Evolutionary conservation across 2,329 filamentous ascomycete genomes (phyloP).

Genomic region (Daldinia eschscholtzii): DNA sequence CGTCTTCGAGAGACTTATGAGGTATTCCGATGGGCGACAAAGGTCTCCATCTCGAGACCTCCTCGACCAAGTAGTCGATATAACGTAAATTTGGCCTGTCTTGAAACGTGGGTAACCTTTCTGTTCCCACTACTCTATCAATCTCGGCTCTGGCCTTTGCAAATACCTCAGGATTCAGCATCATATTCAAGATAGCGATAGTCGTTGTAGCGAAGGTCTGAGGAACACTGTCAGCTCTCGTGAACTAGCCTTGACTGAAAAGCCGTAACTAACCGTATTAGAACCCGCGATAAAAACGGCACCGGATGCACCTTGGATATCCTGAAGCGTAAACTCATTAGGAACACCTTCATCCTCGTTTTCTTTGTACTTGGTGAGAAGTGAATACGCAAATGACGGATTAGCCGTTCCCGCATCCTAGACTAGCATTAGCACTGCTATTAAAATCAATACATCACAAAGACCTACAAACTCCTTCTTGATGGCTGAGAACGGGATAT

Average conservation of each 20-base stretch:
- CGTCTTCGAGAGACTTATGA: conserved; percentile 66
- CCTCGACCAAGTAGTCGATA: conserved; percentile 61
- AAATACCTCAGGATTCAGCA: conserved; percentile 59
- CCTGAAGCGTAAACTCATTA: conserved; percentile 55
- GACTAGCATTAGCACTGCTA: conserved; percentile 51
- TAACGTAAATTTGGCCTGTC: conserved; percentile 60
- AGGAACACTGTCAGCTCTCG: conserved; percentile 16
- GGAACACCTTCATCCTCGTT: conserved; percentile 33
- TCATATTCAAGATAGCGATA: conserved; percentile 56
- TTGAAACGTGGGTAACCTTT: conserved; percentile 60
- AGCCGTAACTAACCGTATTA: conserved; percentile 59
- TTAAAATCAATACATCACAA: not conserved
- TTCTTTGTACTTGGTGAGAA: conserved; percentile 35
- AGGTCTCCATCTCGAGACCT: conserved; percentile 58
- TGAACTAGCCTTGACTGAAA: conserved; percentile 38
- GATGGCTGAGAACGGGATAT: conserved; percentile 40
- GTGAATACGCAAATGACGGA: conserved; percentile 40
- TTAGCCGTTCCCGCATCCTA: conserved; percentile 42
- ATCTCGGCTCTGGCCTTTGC: conserved; percentile 61
- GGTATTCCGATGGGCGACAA: conserved; percentile 65
- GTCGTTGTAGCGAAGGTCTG: conserved; percentile 42
- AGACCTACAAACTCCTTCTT: conserved; percentile 41
- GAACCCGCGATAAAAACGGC: conserved; percentile 63
- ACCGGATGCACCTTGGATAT: conserved; percentile 64
- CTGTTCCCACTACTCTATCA: conserved; percentile 60